A percentile compares a stretch with the other conserved stretches of the same genome.
These are phyloP conservation scores for Plenodomus tracheiphilus DNA, from an alignment of 2,329 filamentous ascomycete genomes.

Conservation along the genomic window DNA sequence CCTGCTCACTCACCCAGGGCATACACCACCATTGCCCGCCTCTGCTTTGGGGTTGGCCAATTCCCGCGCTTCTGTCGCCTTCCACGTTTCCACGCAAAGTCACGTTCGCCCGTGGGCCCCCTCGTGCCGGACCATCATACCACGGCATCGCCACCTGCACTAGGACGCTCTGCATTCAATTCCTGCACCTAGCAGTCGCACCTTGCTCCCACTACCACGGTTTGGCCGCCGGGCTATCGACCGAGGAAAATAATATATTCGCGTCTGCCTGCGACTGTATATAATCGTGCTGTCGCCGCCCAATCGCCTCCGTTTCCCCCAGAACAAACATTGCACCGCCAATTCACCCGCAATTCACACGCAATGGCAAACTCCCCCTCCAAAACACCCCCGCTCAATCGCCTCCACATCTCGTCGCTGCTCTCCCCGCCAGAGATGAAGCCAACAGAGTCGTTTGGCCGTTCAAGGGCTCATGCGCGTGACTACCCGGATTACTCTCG, in stretches of 20 bases:
- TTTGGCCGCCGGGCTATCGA: neutral
- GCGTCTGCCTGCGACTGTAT: neutral
- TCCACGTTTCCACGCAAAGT: constrained; percentile 41
- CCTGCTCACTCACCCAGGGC: too few relatives aligned
- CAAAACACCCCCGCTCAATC: constrained; percentile 34
- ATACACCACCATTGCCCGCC: neutral
- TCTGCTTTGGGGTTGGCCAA: constrained; percentile 14
- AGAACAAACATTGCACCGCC: neutral
- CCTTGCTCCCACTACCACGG: constrained; percentile 20
- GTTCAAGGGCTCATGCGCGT: constrained; percentile 29
- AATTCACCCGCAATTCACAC: constrained; percentile 21
- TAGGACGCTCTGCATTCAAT: constrained; percentile 4
- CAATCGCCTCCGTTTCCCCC: neutral
- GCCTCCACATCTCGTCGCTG: constrained; percentile 43
- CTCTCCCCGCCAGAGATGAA: constrained; percentile 48
- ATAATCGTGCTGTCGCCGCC: neutral
- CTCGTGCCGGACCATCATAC: constrained; percentile 24
- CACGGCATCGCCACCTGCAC: constrained; percentile 25
- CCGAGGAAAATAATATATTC: neutral
- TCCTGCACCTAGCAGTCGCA: constrained; percentile 14
- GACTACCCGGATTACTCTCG: constrained; percentile 27
- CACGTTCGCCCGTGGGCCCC: constrained; percentile 18
- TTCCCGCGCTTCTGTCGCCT: constrained; percentile 27
- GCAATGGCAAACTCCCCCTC: constrained; percentile 36
- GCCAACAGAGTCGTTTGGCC: constrained; percentile 45